Base-by-base conservation (phyloP, 1,284 basidiomycete species). In the Rhodotorula sp. region DNA sequence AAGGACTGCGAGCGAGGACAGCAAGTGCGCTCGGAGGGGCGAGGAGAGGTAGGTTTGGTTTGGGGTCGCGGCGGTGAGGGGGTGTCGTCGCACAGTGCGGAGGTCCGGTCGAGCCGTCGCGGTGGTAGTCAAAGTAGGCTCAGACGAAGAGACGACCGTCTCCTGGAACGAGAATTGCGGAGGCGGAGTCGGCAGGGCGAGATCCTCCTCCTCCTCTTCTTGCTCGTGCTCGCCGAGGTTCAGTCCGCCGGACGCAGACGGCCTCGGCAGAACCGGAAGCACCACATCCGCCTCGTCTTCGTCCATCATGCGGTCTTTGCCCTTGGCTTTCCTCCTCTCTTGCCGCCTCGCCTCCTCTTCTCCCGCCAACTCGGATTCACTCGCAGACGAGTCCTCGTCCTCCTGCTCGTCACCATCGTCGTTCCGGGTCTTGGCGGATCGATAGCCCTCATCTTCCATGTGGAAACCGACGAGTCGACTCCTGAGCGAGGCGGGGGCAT, bases 371-470 rank as follows among this genome's bases (percentile, higher is more conserved):
- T 54, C 60, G 0, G 26, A 26, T 34, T 56, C 67, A 7, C 61
- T 52, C 19, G 14, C 26, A 28, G 23, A n/a, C 54, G 54, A 55
- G 16, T 48, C 62, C 26, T 34, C n/a, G 2, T 52, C 60, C 38
- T 48, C 60, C 38, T 48, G 15, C 7, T 60, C 59, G 43, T n/a
- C 26, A 6, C 57, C 43, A n/a, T 10, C 21, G 21, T 12, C 23
- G 23, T 5, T 49, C 61, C 18, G 31, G 7, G 6, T 5, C 34
- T 3, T 26, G 26, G 19, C 43, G 2, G 28, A 38, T 14, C 69
- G 66, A 55, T 71, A 71, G 1, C 70, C 71, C 16, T 67, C 71
- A 50, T 72, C 71, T 23, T 72, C 64, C 71, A 72, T 72, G 28
- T 72, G 71, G 55, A 64, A 72, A 4, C 71, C 71, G 15, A 72